These are phyloP conservation scores for Corylus avellana DNA, from an alignment of 306 rosid genomes.

Conservation along the genomic window DNA sequence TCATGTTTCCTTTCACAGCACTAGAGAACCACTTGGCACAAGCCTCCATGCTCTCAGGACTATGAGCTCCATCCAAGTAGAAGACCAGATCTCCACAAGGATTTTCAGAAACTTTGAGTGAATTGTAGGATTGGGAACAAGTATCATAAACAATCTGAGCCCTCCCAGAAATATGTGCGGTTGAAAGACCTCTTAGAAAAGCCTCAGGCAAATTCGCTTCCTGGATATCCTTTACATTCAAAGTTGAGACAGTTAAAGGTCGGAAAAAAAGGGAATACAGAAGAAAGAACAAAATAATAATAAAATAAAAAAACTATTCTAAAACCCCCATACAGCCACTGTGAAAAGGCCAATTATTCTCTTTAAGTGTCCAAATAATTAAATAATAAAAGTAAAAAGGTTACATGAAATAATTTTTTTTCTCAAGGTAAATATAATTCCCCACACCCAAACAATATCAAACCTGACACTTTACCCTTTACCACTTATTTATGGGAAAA, in stretches of 20 bases:
- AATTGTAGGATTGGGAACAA: constrained; percentile 23
- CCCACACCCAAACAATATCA: neutral
- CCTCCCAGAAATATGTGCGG: constrained; percentile 64
- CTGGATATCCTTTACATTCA: constrained; percentile 27
- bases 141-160: constrained; percentile 62
- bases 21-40: constrained; percentile 54
- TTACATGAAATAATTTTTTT: neutral
- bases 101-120: constrained; percentile 34
- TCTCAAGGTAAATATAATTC: neutral
- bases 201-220: constrained; percentile 55
- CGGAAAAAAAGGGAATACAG: constrained; percentile 2
- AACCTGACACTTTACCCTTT: neutral
- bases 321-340: constrained; percentile 7
- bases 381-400: neutral
- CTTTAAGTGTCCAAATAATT: neutral
- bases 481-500: neutral
- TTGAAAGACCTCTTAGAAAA: constrained; percentile 71
- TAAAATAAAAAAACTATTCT: neutral
- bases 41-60: constrained; percentile 86
- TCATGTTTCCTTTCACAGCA: constrained; percentile 36
- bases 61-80: constrained; percentile 89
- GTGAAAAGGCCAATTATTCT: neutral
- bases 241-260: constrained; percentile 7
- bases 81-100: constrained; percentile 58
- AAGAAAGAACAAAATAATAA: neutral